phyloP scores from a whole-genome alignment of 2,329 filamentous ascomycete species.

The Capronia epimyces region DNA sequence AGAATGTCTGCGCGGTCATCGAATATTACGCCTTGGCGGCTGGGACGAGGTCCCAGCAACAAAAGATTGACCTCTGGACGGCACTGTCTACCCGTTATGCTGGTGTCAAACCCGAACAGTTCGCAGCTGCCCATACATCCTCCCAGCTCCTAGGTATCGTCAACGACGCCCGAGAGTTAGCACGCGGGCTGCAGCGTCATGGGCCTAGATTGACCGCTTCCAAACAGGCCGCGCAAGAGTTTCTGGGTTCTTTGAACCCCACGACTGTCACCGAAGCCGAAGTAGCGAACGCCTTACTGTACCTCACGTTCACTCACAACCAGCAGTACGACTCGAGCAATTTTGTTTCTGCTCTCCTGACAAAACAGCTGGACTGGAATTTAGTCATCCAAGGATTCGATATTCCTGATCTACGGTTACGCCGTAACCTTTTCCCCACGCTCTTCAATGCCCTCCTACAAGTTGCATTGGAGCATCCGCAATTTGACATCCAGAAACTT shows the following conservation, averaged over 20 bases:
- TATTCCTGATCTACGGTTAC: slow-evolving; percentile 67
- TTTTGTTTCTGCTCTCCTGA: slow-evolving; percentile 55
- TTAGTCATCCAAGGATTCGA: slow-evolving; percentile 76
- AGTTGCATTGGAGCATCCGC: slow-evolving; percentile 57
- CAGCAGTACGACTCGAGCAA: slow-evolving; percentile 63
- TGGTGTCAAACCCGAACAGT: slow-evolving; percentile 34
- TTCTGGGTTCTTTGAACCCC: slow-evolving; percentile 51
- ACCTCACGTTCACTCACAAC: slow-evolving; percentile 58
- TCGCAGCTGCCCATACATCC: slow-evolving; percentile 40
- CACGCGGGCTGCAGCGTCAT: slow-evolving; percentile 63
- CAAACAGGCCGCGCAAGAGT: slow-evolving; percentile 62
- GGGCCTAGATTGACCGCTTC: slow-evolving; percentile 71
- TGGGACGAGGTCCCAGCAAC: slow-evolving; percentile 12
- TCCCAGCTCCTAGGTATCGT: slow-evolving; percentile 44
- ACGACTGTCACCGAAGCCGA: slow-evolving; percentile 73
- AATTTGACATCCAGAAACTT: slow-evolving; percentile 76
- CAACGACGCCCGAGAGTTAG: slow-evolving; percentile 44
- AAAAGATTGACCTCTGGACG: slow-evolving; percentile 20
- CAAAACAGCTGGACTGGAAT: slow-evolving; percentile 58
- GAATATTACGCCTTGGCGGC: slow-evolving; percentile 24
- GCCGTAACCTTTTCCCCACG: slow-evolving; percentile 71
- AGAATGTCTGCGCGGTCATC: slow-evolving; percentile 23
- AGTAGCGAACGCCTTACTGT: slow-evolving; percentile 73
- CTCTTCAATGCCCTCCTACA: slow-evolving; percentile 75
- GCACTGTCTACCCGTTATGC: slow-evolving; percentile 19